These are phyloP conservation scores for Linanthus parryae DNA, from an alignment of 148 eudicot genomes.

Conservation along the genomic window DNA sequence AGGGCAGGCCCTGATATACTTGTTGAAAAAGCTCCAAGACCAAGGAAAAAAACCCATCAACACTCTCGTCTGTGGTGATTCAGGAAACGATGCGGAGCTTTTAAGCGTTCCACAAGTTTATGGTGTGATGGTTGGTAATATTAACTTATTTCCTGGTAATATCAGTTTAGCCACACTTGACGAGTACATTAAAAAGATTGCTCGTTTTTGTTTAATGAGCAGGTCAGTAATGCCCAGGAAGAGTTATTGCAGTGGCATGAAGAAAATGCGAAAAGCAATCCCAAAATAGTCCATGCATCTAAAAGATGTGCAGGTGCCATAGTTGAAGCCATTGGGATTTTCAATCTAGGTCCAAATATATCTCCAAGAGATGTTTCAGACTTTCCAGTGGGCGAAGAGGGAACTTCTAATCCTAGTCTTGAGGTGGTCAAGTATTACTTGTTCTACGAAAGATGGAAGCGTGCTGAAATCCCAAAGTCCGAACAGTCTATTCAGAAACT, in stretches of 20 bases:
- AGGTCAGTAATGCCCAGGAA: slow-evolving; percentile 56
- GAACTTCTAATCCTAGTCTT: slow-evolving; percentile 25
- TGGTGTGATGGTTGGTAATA: slow-evolving; percentile 46
- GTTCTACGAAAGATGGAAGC: slow-evolving; percentile 45
- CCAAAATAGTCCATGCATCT: slow-evolving; percentile 37
- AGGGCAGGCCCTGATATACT: slow-evolving; percentile 51
- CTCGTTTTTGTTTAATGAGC: slow-evolving; percentile 3
- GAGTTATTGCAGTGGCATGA: slow-evolving; percentile 53
- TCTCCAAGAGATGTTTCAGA: slow-evolving; percentile 36
- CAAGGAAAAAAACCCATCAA: slow-evolving; percentile 28
- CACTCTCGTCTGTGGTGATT: slow-evolving; percentile 53
- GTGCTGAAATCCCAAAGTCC: slow-evolving; percentile 31
- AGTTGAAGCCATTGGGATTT: slow-evolving; percentile 44
- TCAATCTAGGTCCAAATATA: slow-evolving; percentile 36
- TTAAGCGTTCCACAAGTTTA: slow-evolving; percentile 44
- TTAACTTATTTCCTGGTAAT: background rate
- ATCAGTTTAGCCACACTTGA: background rate
- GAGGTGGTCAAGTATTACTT: slow-evolving; percentile 45
- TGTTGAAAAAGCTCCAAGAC: slow-evolving; percentile 31
- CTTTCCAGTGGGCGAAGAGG: slow-evolving; percentile 15
- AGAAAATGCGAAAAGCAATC: slow-evolving; percentile 32
- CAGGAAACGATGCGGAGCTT: slow-evolving; percentile 56
- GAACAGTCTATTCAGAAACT: slow-evolving; percentile 28
- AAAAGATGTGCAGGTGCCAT: slow-evolving; percentile 52
- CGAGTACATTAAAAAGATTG: background rate